Base-by-base conservation (phyloP, 108 stramenopile genomes). In the Cyclostephanos invisitatus region DNA sequence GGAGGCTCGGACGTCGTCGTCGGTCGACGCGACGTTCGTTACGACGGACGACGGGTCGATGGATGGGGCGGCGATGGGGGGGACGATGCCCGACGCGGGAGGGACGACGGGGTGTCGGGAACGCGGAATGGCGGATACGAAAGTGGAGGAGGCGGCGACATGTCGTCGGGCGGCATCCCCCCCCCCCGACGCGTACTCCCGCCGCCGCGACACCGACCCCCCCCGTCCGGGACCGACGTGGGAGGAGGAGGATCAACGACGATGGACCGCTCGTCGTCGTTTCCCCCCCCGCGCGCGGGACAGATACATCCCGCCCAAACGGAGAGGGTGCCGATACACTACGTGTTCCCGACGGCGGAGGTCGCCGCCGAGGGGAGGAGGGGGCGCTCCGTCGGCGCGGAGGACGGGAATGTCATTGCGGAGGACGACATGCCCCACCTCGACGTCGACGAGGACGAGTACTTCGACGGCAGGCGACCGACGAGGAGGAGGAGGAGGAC, bases 281-380 rank as follows among this genome's bases (percentile, higher is more conserved):
- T 4, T 2, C 32, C 32, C 32, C 4, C 32, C 32, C 4, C 32
- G 38, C 36, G n/a, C 21, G 50, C 42, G 18, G 62, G 32, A 32
- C 32, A 73, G 1, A 68, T 72, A 20, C 62, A 80, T 80, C 78
- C 78, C 24, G 72, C 78, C 46, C 54, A 72, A 44, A 80, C 60
- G 40, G 72, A 73, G 51, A 73, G 72, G 63, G 48, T 58, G 46
- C 78, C 78, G 28, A 80, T 80, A 37, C 72, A 80, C 68, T 80
- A 80, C 62, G 73, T 63, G 55, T 80, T 80, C 62, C 78, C 78
- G 42, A 69, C 72, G 8, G 72, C 72, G 37, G 78, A 80, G 64
- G 67, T 49, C 48, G 72, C 72, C 9, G 78, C 67, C 21, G 61
- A 67, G 29, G 68, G 64, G 48, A 68, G 78, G 29, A 29, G 37